A percentile compares a stretch with the other conserved stretches of the same genome.
Conservation (phyloP, 768 basidiomycete species). For the Mycena leptocephala region DNA sequence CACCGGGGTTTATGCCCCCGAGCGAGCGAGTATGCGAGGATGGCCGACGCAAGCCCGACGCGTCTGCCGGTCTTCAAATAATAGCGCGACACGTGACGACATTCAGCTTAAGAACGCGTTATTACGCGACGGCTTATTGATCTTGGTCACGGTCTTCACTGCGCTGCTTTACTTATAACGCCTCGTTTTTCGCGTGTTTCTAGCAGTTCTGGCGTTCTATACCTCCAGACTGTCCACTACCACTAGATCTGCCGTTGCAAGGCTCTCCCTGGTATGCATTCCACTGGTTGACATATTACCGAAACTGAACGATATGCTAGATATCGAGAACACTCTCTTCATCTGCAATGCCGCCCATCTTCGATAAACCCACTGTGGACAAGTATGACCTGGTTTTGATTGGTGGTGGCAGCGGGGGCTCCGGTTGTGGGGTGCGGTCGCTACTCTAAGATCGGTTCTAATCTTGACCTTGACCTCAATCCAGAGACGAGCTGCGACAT, state of each 20-base stretch:
- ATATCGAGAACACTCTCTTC: constrained; percentile 63
- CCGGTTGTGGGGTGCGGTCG: constrained; percentile 80
- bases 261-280: constrained; percentile 38
- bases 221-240: constrained; percentile 22
- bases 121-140: constrained; percentile 27
- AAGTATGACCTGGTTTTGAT: constrained; percentile 91
- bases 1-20: background rate
- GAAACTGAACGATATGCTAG: constrained; percentile 46
- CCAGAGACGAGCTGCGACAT: constrained; percentile 91
- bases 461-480: background rate
- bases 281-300: background rate
- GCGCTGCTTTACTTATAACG: constrained; percentile 24
- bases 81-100: background rate
- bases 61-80: background rate
- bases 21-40: too few relatives aligned
- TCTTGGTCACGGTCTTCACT: constrained; percentile 7
- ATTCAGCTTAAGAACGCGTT: background rate
- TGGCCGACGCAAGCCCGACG: too few relatives aligned
- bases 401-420: constrained; percentile 95
- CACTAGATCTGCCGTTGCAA: constrained; percentile 29
- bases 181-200: background rate
- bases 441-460: constrained; percentile 8
- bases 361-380: constrained; percentile 71
- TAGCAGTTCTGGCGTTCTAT: constrained; percentile 47
- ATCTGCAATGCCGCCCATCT: constrained; percentile 81